Percentiles rank a stretch among this genome's conserved stretches.
Conservation (phyloP, 306 rosid genomes). For the Quercus ilex region DNA sequence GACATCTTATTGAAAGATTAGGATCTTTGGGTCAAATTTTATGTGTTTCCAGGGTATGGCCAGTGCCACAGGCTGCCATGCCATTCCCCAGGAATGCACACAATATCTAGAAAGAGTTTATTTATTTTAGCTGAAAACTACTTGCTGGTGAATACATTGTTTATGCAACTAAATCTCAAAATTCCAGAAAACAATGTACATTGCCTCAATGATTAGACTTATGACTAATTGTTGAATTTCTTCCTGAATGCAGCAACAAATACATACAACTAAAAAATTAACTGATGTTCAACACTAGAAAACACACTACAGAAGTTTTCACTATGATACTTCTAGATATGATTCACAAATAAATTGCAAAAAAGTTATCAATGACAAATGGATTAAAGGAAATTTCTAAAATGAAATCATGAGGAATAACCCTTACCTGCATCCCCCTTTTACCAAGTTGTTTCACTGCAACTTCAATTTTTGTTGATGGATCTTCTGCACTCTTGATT, state of each 20-base stretch:
- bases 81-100: neutral
- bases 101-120: neutral
- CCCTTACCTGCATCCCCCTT: constrained; percentile 92
- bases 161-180: neutral
- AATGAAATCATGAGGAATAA: constrained; percentile 8
- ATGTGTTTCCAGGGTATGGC: neutral
- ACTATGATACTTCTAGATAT: constrained; percentile 4
- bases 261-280: neutral
- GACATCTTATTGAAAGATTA: neutral
- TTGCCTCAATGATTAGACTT: neutral
- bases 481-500: constrained; percentile 57
- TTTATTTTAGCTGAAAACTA: neutral
- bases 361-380: neutral
- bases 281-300: neutral
- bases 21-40: neutral
- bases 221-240: neutral
- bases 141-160: neutral
- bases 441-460: constrained; percentile 92
- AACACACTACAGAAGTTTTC: neutral
- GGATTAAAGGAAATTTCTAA: constrained; percentile 6
- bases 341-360: constrained; percentile 11
- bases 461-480: constrained; percentile 64
- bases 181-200: neutral
- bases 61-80: neutral
- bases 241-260: neutral